Conservation (phyloP, 2,329 filamentous ascomycete species). For the Pyricularia sp. region DNA sequence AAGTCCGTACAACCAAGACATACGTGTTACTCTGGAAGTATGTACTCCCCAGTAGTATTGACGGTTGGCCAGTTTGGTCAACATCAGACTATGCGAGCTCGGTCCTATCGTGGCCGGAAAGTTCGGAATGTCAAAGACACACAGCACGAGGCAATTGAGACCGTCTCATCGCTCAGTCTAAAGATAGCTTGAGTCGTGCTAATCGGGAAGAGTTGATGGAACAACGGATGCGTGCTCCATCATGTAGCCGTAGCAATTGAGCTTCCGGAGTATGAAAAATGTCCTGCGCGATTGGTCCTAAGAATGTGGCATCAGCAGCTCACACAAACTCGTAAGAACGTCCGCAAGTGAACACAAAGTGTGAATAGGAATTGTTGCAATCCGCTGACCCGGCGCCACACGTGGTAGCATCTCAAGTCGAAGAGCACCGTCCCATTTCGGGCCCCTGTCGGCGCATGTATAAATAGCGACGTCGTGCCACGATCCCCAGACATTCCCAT, state of each 20-base stretch:
- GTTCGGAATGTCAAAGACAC: not conserved
- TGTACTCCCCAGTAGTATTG: not conserved
- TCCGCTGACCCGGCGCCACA: not conserved
- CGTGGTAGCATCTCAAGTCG: not conserved
- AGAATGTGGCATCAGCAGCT: too few relatives aligned
- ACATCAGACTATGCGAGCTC: not conserved
- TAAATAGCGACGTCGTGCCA: too few relatives aligned
- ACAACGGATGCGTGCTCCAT: not conserved
- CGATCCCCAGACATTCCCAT: too few relatives aligned
- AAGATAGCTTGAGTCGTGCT: not conserved
- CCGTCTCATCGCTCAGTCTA: not conserved
- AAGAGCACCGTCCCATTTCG: too few relatives aligned
- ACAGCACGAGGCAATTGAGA: not conserved
- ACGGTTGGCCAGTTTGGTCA: not conserved
- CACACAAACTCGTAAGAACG: too few relatives aligned
- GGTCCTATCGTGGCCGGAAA: not conserved
- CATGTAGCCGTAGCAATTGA: not conserved
- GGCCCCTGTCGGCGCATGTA: too few relatives aligned
- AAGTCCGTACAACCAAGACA: too few relatives aligned
- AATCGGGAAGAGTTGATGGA: not conserved
- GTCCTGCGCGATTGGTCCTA: not conserved
- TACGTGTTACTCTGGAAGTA: too few relatives aligned
- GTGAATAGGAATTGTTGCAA: not conserved
- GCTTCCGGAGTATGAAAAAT: not conserved
- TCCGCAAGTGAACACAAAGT: not conserved